These are phyloP conservation scores for Volvariella volvacea DNA, from an alignment of 1,284 basidiomycete genomes.

Conservation along the genomic window DNA sequence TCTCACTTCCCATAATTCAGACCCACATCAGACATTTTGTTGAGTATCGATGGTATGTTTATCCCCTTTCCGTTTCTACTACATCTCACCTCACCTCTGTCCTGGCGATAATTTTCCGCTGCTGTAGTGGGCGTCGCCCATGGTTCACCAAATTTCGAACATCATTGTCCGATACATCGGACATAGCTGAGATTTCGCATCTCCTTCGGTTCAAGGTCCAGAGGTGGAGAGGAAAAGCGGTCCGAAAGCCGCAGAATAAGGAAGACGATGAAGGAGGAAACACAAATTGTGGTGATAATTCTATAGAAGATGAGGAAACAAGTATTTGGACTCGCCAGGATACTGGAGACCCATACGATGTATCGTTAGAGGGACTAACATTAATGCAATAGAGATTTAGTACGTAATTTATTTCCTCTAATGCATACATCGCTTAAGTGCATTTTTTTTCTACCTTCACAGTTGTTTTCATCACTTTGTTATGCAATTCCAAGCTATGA, in stretches of 20 bases:
- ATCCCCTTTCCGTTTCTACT: slow-evolving; percentile 9
- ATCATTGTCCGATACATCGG: slow-evolving; percentile 31
- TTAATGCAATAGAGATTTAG: no score
- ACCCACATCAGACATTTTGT: slow-evolving; percentile 58
- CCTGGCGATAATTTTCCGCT: neutral
- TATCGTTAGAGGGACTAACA: no score
- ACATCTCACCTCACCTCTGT: slow-evolving; percentile 4
- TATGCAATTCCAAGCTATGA: no score
- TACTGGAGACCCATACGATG: no score
- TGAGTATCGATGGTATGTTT: slow-evolving; percentile 53
- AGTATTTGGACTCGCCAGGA: no score
- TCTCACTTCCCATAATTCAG: slow-evolving; percentile 40
- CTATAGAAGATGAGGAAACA: no score
- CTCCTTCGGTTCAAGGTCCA: slow-evolving; percentile 39
- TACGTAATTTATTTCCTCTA: no score
- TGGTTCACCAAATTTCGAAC: slow-evolving; percentile 53
- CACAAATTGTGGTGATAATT: neutral
- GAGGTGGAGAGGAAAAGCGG: slow-evolving; percentile 39
- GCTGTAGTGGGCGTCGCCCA: slow-evolving; percentile 38
- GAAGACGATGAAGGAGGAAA: neutral
- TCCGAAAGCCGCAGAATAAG: neutral
- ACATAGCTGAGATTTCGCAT: slow-evolving; percentile 38
- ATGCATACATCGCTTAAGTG: no score
- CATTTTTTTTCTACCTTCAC: no score
- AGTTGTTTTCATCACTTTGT: no score